Evolutionary conservation across 2,329 filamentous ascomycete species (phyloP), one percentile per base, ranked within the genome.

Genomic region (Fusarium aywerte): DNA sequence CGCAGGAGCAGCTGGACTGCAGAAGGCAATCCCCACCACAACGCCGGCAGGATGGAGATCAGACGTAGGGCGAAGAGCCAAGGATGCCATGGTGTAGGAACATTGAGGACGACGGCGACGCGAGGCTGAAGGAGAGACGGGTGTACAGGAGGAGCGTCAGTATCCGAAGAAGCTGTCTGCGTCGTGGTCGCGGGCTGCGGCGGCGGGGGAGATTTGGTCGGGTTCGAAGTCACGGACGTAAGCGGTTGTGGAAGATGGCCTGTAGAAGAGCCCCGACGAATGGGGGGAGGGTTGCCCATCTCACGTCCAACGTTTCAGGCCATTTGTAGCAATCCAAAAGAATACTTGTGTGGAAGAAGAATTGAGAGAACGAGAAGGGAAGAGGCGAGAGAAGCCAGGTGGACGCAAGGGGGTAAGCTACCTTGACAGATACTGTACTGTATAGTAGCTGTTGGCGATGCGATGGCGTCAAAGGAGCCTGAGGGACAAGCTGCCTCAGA

Each of bases 31-130:
- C 89, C 91, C 89, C 89, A 93, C 85, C 86, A 91, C 44, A 88
- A 82, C 50, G 90, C 89, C 16, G 92, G 91, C 21, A 85, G 83
- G 52, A 91, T 88, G 61, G 90, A 92, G 64, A 91, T 80, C 23
- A 90, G 86, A n/a, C 92, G 88, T 70, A 90, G 89, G 65, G 90
- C 81, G 66, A 93, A 87, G 54, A 95, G 84, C 58, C 90, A 89
- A 39, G 90, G 82, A 76, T 94, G 89, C 89, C 91, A 95, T 64
- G 83, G 84, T 65, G 84, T 83, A 53, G 90, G 88, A 16, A 96
- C 87, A 50, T 92, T 91, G 44, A 95, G 84, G 31, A 92, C 86
- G 71, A 93, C 90, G 65, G 92, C 92, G 56, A 95, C 88, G 56
- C 91, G 90, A 13, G 92, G 92, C 74, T 93, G 91, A 40, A 93